Conservation (phyloP, 2,329 filamentous ascomycete genomes). For the Exophiala alcalophila region DNA sequence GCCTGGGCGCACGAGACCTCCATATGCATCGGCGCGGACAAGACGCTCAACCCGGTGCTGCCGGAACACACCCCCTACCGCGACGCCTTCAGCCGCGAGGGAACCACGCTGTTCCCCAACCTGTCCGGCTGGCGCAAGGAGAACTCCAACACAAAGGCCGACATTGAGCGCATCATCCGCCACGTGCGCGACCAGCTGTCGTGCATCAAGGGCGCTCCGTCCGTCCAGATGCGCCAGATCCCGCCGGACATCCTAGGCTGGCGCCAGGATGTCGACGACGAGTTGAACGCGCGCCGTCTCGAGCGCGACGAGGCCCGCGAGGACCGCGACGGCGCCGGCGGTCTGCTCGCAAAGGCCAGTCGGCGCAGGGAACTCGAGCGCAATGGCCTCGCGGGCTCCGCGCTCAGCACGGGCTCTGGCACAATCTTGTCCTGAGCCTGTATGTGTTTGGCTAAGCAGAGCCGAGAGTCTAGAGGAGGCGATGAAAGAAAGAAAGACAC, state of each 20-base stretch:
- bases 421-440: no score
- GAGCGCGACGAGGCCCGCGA: slow-evolving; percentile 44
- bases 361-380: slow-evolving; percentile 29
- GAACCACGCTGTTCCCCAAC: slow-evolving; percentile 78
- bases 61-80: slow-evolving; percentile 80
- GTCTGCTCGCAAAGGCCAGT: slow-evolving; percentile 25
- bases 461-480: no score
- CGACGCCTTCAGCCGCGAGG: slow-evolving; percentile 79
- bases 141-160: slow-evolving; percentile 76
- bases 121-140: slow-evolving; percentile 65
- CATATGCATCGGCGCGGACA: slow-evolving; percentile 73
- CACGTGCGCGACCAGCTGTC: slow-evolving; percentile 80
- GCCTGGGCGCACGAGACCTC: slow-evolving; percentile 97
- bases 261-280: slow-evolving; percentile 48
- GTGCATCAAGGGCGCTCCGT: slow-evolving; percentile 80
- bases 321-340: slow-evolving; percentile 37
- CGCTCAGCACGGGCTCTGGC: no score
- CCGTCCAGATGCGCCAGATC: slow-evolving; percentile 78
- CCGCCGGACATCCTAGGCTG: slow-evolving; percentile 68
- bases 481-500: no score
- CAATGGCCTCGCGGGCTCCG: slow-evolving; percentile 9
- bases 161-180: slow-evolving; percentile 70
- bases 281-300: slow-evolving; percentile 42
- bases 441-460: no score
- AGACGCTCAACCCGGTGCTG: slow-evolving; percentile 68